These are phyloP conservation scores for Mycena belliarum DNA, from an alignment of 768 basidiomycete genomes.

Conservation along the genomic window DNA sequence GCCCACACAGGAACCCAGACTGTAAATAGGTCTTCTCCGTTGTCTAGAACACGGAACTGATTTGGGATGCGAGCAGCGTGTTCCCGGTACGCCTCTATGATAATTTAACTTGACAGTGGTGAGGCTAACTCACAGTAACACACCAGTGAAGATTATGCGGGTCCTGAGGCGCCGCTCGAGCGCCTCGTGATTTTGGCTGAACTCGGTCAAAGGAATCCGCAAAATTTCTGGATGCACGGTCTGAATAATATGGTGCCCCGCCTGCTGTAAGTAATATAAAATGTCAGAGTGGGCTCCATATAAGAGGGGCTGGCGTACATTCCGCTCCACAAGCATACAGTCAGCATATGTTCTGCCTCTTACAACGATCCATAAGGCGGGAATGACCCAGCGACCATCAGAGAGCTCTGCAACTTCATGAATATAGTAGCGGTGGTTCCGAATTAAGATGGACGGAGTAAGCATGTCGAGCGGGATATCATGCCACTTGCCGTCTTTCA, in stretches of 20 bases:
- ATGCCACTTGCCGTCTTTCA: constrained; percentile 26
- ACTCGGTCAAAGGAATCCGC: background rate
- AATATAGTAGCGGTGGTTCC: constrained; percentile 24
- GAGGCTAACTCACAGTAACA: too few species aligned
- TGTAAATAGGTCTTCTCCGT: constrained; percentile 14
- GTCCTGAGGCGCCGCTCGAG: background rate
- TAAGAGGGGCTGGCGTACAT: too few species aligned
- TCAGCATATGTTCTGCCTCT: background rate
- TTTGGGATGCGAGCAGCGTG: background rate
- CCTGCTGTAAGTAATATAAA: too few species aligned
- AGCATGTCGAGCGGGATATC: constrained; percentile 18
- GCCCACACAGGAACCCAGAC: constrained; percentile 17
- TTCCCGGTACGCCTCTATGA: background rate
- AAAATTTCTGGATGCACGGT: background rate
- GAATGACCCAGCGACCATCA: background rate
- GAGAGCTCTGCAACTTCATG: background rate
- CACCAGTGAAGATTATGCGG: background rate
- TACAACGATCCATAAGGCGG: background rate
- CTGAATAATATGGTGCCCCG: background rate
- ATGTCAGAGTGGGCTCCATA: too few species aligned
- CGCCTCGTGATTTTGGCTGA: background rate
- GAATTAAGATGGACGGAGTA: constrained; percentile 27
- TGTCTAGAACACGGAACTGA: background rate
- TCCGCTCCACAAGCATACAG: background rate
- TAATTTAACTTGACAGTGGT: background rate